Conservation (phyloP, 2,329 filamentous ascomycete genomes). For the Aureobasidium sp. region DNA sequence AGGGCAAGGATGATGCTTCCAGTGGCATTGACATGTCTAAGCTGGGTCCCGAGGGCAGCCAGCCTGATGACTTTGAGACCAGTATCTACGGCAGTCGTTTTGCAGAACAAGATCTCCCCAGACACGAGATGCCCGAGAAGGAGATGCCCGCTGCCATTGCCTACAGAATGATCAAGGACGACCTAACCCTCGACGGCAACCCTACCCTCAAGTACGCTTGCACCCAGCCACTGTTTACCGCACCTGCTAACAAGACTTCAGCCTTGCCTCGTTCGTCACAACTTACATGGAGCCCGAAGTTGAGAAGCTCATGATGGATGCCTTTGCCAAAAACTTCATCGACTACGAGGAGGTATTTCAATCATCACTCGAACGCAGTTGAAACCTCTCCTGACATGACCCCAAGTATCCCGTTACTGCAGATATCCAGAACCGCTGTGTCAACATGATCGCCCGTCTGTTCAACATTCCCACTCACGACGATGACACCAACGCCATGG, state of each 20-base stretch:
- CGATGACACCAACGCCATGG: conserved; percentile 72
- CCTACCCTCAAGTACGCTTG: conserved; percentile 79
- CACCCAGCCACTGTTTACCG: background rate
- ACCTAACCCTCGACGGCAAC: conserved; percentile 91
- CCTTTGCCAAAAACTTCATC: conserved; percentile 92
- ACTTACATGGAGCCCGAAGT: conserved; percentile 99
- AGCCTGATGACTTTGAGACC: conserved; percentile 67
- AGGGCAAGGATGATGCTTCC: conserved; percentile 38
- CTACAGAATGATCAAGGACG: conserved; percentile 98
- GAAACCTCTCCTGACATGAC: too few species aligned
- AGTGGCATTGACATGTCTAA: conserved; percentile 51
- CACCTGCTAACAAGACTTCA: conserved; percentile 39
- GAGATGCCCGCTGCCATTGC: conserved; percentile 95
- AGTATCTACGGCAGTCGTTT: conserved; percentile 92
- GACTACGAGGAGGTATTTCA: conserved; percentile 58
- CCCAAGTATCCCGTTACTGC: too few species aligned
- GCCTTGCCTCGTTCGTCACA: conserved; percentile 92
- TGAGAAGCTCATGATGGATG: conserved; percentile 94
- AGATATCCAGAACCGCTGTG: conserved; percentile 84
- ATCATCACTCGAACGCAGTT: too few species aligned
- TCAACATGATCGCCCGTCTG: conserved; percentile 77
- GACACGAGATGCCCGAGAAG: conserved; percentile 84
- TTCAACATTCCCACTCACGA: conserved; percentile 78
- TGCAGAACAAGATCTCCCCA: conserved; percentile 82
- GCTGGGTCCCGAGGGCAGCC: conserved; percentile 46